A percentile compares a stretch with the other conserved stretches of the same genome.
Conservation (phyloP, 306 rosid species). For the Fragaria vesca region DNA sequence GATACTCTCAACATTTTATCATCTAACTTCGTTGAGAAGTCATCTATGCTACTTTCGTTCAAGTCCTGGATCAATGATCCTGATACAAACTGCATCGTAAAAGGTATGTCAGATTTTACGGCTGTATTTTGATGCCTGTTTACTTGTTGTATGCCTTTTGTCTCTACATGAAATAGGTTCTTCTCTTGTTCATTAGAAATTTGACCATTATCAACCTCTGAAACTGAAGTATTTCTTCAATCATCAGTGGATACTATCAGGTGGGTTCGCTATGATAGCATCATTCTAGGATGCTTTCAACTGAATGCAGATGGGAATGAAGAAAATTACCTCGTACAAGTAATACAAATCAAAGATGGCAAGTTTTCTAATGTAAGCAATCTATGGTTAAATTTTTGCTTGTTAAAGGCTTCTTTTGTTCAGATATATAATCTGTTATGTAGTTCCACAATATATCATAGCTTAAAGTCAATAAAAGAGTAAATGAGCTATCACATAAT, state of each 20-base stretch:
- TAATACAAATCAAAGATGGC: constrained; percentile 64
- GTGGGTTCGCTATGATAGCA: constrained; percentile 84
- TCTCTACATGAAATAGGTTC: neutral
- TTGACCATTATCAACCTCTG: constrained; percentile 21
- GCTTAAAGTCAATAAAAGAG: neutral
- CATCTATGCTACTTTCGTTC: constrained; percentile 46
- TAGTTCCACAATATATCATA: neutral
- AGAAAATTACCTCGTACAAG: constrained; percentile 76
- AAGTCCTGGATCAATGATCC: constrained; percentile 48
- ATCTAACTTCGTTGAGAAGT: constrained; percentile 53
- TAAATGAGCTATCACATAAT: neutral
- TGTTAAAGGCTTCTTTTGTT: neutral
- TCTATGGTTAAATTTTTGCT: neutral
- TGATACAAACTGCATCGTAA: constrained; percentile 34
- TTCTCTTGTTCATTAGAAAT: neutral
- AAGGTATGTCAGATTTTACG: constrained; percentile 42
- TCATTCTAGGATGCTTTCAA: constrained; percentile 84
- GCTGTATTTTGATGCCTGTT: neutral
- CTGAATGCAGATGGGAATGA: constrained; percentile 62
- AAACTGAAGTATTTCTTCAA: constrained; percentile 34
- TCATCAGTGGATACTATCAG: constrained; percentile 82
- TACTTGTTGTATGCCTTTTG: neutral
- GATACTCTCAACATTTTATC: constrained; percentile 66
- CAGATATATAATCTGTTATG: neutral
- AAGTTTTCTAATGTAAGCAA: constrained; percentile 66